Conservation (phyloP, 176 grass and related monocot genomes). For the Triticum timopheevii region DNA sequence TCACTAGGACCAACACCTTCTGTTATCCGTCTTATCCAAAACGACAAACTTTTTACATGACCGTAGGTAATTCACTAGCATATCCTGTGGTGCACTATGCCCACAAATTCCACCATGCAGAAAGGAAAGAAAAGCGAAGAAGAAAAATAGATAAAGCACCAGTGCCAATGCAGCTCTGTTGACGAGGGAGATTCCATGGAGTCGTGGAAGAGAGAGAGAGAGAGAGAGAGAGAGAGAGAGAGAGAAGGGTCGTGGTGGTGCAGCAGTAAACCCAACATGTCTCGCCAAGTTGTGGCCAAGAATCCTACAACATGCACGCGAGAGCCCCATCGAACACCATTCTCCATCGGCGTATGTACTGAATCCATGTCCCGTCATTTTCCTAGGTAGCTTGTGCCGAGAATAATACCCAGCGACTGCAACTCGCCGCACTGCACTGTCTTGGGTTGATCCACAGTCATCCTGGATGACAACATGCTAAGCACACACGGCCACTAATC, state of each 20-base stretch:
- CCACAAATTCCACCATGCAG: not conserved
- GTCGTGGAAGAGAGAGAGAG: too few relatives aligned
- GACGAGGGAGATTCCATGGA: not conserved
- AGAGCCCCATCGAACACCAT: slow-evolving; percentile 12
- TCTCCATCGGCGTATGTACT: slow-evolving; percentile 1
- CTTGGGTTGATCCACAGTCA: not conserved
- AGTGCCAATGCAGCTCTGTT: not conserved
- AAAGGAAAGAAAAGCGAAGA: not conserved
- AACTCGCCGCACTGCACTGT: slow-evolving; percentile 2
- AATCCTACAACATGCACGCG: slow-evolving; percentile 21
- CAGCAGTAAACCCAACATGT: slow-evolving; percentile 20
- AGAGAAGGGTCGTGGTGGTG: not conserved
- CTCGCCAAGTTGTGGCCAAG: slow-evolving; percentile 8
- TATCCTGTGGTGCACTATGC: too few relatives aligned
- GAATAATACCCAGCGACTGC: slow-evolving; percentile 7
- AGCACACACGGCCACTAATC: not conserved
- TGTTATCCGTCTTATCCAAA: too few relatives aligned
- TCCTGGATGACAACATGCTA: not conserved
- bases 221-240: not conserved
- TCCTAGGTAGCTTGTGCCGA: not conserved
- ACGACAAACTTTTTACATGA: too few relatives aligned
- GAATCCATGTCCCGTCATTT: slow-evolving; percentile 33
- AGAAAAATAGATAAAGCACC: not conserved
- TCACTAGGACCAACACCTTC: too few relatives aligned
- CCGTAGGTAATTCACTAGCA: too few relatives aligned